These are phyloP conservation scores for Odontarrhena argentea DNA, from an alignment of 345 rosid species.

Conservation along the genomic window DNA sequence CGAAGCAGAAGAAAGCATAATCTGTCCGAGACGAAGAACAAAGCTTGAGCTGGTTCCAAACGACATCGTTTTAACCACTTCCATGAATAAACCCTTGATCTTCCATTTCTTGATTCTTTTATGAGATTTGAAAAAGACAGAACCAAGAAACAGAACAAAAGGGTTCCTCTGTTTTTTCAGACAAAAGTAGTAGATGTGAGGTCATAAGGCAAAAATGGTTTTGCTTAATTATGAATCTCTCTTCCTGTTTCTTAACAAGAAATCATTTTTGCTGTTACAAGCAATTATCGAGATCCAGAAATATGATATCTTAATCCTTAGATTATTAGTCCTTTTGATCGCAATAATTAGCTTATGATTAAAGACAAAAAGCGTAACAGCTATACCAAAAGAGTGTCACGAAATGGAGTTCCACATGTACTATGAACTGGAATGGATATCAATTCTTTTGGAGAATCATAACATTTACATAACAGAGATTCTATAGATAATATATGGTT, in stretches of 20 bases:
- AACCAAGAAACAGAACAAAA: conserved; percentile 30
- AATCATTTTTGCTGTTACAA: conserved; percentile 24
- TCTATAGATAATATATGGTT: conserved; percentile 28
- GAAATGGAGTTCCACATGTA: conserved; percentile 29
- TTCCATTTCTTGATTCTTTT: conserved; percentile 21
- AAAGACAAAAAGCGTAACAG: conserved; percentile 33
- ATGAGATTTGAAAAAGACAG: conserved; percentile 5
- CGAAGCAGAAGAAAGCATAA: conserved; percentile 55
- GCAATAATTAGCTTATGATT: conserved; percentile 36
- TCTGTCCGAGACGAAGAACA: conserved; percentile 64
- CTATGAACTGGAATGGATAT: conserved; percentile 26
- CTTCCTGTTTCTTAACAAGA: conserved; percentile 1
- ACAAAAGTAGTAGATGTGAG: conserved; percentile 19
- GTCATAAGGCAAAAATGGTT: conserved; percentile 17
- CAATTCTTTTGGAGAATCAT: background rate
- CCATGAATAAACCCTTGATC: conserved; percentile 3
- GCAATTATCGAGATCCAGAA: conserved; percentile 37
- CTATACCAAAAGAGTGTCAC: conserved; percentile 7
- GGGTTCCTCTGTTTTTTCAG: conserved; percentile 30
- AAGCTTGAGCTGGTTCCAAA: conserved; percentile 61
- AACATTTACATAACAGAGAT: conserved; percentile 24
- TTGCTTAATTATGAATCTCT: conserved; percentile 19
- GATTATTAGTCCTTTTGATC: conserved; percentile 21
- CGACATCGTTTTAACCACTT: conserved; percentile 42
- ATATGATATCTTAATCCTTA: conserved; percentile 34